Percentiles rank a stretch among this genome's conserved stretches.
These are phyloP conservation scores for Penicillium hordei DNA, from an alignment of 2,329 filamentous ascomycete genomes.

Conservation along the genomic window DNA sequence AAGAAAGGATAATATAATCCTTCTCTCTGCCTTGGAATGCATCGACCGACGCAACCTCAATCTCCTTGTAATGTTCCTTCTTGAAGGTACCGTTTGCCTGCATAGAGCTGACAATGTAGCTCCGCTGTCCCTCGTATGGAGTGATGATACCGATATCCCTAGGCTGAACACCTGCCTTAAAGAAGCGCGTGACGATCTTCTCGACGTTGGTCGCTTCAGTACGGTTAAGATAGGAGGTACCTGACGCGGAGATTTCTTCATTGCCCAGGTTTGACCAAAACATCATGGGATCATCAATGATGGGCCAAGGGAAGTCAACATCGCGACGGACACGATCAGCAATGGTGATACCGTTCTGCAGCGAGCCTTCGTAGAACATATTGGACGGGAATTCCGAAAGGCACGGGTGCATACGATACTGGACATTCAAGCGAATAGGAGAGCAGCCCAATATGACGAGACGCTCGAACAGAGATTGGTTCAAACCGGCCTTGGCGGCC, in stretches of 20 bases:
- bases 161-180: slow-evolving; percentile 96
- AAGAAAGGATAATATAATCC: slow-evolving; percentile 97
- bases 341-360: slow-evolving; percentile 94
- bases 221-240: slow-evolving; percentile 96
- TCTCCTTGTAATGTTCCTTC: slow-evolving; percentile 98
- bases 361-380: slow-evolving; percentile 98
- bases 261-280: slow-evolving; percentile 99
- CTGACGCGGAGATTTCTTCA: slow-evolving; percentile 96
- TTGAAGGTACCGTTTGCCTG: slow-evolving; percentile 96
- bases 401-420: slow-evolving; percentile 99
- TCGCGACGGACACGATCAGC: slow-evolving; percentile 85
- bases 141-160: slow-evolving; percentile 96
- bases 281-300: slow-evolving; percentile 96
- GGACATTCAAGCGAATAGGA: slow-evolving; percentile 90
- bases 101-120: slow-evolving; percentile 99
- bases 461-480: slow-evolving; percentile 97
- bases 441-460: slow-evolving; percentile 86
- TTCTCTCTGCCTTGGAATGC: slow-evolving; percentile 99
- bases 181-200: slow-evolving; percentile 97
- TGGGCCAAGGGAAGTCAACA: slow-evolving; percentile 97
- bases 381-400: slow-evolving; percentile 97
- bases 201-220: slow-evolving; percentile 97
- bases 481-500: slow-evolving; percentile 92
- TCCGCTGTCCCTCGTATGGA: slow-evolving; percentile 96
- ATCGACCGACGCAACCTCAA: slow-evolving; percentile 96